Percentiles rank a stretch among this genome's conserved stretches.
Conservation (phyloP, 768 basidiomycete genomes). For the Panellus pusillus region DNA sequence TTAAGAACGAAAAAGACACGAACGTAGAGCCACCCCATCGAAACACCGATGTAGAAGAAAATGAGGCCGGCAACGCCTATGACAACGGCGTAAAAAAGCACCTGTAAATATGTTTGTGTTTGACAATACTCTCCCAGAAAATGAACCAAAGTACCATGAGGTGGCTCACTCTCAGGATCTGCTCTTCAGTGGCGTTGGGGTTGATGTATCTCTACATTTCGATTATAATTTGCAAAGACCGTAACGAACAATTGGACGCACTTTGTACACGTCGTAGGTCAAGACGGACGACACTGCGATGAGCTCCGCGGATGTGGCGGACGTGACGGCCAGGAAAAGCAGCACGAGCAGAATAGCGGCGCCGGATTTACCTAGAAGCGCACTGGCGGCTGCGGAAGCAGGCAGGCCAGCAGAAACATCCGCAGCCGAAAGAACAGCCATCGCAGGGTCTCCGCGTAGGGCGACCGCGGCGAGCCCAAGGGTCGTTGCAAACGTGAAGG, state of each 20-base stretch:
- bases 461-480: conserved; percentile 89
- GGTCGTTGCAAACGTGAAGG: conserved; percentile 83
- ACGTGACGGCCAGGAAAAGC: conserved; percentile 85
- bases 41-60: conserved; percentile 89
- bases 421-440: conserved; percentile 46
- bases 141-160: conserved; percentile 41
- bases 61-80: conserved; percentile 84
- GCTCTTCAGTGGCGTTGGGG: conserved; percentile 71
- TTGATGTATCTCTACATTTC: conserved; percentile 71
- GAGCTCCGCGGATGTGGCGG: conserved; percentile 84
- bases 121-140: conserved; percentile 9
- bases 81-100: conserved; percentile 67
- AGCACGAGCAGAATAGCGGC: conserved; percentile 78
- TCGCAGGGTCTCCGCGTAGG: conserved; percentile 57
- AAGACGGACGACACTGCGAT: conserved; percentile 85
- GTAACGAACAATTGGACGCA: conserved; percentile 23
- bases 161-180: conserved; percentile 71
- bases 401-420: conserved; percentile 91
- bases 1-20: conserved; percentile 27
- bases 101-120: conserved; percentile 36
- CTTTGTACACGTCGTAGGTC: conserved; percentile 87
- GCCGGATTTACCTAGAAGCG: conserved; percentile 77
- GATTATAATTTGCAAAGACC: neutral
- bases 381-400: conserved; percentile 79
- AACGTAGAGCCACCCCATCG: conserved; percentile 93